Percentiles rank a stretch among this genome's conserved stretches.
phyloP scores from a whole-genome alignment of 2,329 filamentous ascomycete genomes.

The Cladosporium sp. region DNA sequence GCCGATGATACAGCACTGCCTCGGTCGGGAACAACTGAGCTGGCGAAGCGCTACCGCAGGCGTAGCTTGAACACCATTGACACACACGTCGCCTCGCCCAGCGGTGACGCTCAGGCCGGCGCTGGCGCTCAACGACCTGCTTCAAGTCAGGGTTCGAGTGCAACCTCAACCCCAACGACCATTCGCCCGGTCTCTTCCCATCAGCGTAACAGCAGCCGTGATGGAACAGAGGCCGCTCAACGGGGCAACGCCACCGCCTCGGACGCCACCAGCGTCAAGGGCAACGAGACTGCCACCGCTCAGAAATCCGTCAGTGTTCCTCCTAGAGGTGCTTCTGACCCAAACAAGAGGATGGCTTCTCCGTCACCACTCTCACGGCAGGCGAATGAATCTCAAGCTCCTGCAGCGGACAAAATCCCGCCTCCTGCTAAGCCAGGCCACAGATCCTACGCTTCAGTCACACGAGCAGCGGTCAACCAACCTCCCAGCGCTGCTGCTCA shows the following conservation, averaged over 20 bases:
- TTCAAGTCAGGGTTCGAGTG: constrained; percentile 23
- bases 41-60: constrained; percentile 72
- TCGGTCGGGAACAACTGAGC: constrained; percentile 56
- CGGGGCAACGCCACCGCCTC: constrained; percentile 14
- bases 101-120: constrained; percentile 16
- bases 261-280: constrained; percentile 8
- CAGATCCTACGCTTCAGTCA: constrained; percentile 30
- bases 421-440: constrained; percentile 23
- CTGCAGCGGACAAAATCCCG: constrained; percentile 8
- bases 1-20: constrained; percentile 68
- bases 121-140: constrained; percentile 22
- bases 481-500: constrained; percentile 67
- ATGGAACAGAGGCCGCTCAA: constrained; percentile 17
- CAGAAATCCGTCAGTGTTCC: constrained; percentile 25
- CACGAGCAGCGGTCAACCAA: constrained; percentile 22
- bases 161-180: constrained; percentile 29
- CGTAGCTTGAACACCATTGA: constrained; percentile 73
- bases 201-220: constrained; percentile 33
- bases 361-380: constrained; percentile 47
- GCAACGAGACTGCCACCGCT: not conserved
- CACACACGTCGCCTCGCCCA: constrained; percentile 24
- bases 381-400: constrained; percentile 32
- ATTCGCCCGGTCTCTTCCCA: constrained; percentile 31
- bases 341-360: constrained; percentile 37
- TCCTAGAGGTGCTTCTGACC: constrained; percentile 36